Percentiles rank a stretch among this genome's conserved stretches.
Evolutionary conservation across 805 yeast genomes (phyloP).

Genomic region (Ogataea pignaliae): DNA sequence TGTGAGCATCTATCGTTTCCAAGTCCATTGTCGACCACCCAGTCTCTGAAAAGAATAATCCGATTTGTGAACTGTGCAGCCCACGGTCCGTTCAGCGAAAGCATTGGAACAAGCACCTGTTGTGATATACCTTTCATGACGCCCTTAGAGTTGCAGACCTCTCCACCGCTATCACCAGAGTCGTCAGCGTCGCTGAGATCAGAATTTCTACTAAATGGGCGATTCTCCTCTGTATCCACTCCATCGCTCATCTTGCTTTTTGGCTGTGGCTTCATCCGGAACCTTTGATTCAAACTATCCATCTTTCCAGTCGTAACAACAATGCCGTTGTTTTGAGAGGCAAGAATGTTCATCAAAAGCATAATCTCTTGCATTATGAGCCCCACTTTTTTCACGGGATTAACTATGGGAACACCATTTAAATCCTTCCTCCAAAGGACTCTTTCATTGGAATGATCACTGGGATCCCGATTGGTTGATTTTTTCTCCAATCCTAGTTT

Average conservation of each 20-base stretch:
- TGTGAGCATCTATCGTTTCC: neutral
- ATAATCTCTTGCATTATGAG: constrained; percentile 19
- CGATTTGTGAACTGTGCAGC: constrained; percentile 26
- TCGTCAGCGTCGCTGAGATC: constrained; percentile 6
- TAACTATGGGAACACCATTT: constrained; percentile 15
- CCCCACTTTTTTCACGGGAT: constrained; percentile 19
- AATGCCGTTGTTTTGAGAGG: constrained; percentile 8
- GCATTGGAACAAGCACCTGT: constrained; percentile 27
- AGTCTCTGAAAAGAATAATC: constrained; percentile 27
- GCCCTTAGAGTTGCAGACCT: neutral
- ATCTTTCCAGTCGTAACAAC: constrained; percentile 27
- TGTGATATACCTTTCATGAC: constrained; percentile 18
- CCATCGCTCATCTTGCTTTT: neutral
- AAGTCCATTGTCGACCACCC: constrained; percentile 17
- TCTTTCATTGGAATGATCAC: neutral
- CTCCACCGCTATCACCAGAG: constrained; percentile 2
- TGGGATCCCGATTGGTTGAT: neutral
- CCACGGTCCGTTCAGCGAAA: constrained; percentile 26
- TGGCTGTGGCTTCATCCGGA: constrained; percentile 7
- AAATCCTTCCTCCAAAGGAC: constrained; percentile 14
- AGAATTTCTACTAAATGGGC: neutral
- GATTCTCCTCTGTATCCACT: neutral
- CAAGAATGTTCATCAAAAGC: constrained; percentile 12
- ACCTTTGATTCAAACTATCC: constrained; percentile 23
- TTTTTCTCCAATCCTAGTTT: constrained; percentile 2